These are phyloP conservation scores for Climacium dendroides DNA, from an alignment of 225 moss, liverwort and hornwort species.

Conservation along the genomic window DNA sequence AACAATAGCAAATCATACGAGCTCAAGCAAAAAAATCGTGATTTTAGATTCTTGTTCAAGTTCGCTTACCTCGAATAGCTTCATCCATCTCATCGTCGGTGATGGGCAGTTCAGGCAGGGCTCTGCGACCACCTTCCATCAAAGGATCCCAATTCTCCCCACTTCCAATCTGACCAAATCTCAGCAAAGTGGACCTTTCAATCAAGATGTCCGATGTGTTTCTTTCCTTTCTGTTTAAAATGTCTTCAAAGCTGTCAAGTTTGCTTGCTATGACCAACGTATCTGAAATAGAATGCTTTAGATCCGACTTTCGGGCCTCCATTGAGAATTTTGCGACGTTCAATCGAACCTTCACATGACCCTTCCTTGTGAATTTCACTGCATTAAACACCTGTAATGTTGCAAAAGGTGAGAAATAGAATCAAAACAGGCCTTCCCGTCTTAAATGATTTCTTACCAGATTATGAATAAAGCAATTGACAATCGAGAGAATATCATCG, in stretches of 20 bases:
- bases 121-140: constrained; percentile 46
- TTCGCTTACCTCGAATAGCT: background rate
- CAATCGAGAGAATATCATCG: background rate
- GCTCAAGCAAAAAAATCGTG: background rate
- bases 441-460: too few species aligned
- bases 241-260: background rate
- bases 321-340: constrained; percentile 14
- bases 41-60: background rate
- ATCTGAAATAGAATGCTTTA: constrained; percentile 4
- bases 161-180: background rate
- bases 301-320: constrained; percentile 2
- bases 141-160: constrained; percentile 35
- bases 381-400: constrained; percentile 41
- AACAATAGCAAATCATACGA: background rate
- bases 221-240: background rate
- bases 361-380: constrained; percentile 48
- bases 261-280: background rate
- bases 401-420: background rate
- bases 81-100: constrained; percentile 4
- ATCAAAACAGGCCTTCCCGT: background rate
- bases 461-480: background rate
- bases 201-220: background rate
- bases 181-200: constrained; percentile 5
- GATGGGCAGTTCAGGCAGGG: constrained; percentile 12
- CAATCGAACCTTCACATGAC: constrained; percentile 31